Conservation (phyloP, 192 early-diverging fungal genomes). For the Rhizophagus prolifer region DNA sequence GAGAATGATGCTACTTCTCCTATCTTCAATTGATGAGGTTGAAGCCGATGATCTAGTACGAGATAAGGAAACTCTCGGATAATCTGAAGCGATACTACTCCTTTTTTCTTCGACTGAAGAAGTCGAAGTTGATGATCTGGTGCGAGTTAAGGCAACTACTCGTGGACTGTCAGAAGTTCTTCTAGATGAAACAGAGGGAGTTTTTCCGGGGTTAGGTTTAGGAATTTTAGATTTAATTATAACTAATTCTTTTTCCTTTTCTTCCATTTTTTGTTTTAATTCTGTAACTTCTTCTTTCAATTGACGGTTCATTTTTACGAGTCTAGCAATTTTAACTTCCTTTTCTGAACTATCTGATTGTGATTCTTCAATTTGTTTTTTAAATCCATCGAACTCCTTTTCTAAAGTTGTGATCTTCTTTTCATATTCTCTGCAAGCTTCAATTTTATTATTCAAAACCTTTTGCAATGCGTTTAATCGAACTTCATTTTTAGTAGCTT, state of each 20-base stretch:
- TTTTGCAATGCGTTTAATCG: constrained; percentile 30
- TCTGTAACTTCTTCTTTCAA: constrained; percentile 28
- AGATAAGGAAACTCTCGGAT: not conserved
- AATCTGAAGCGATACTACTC: not conserved
- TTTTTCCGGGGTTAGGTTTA: not conserved
- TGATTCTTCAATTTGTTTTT: constrained; percentile 19
- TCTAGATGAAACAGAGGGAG: constrained; percentile 3
- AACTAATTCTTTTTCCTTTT: constrained; percentile 28
- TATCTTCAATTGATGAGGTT: not conserved
- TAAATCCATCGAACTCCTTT: constrained; percentile 20
- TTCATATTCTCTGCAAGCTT: constrained; percentile 29
- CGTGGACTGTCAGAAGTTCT: not conserved
- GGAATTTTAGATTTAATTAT: constrained; percentile 27
- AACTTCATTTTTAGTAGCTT: constrained; percentile 25
- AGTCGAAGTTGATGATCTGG: constrained; percentile 6
- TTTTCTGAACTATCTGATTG: constrained; percentile 21
- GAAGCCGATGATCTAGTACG: not conserved
- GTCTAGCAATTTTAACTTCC: constrained; percentile 19
- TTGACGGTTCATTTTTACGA: constrained; percentile 30
- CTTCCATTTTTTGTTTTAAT: constrained; percentile 32
- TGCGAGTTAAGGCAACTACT: not conserved
- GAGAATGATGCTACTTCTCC: not conserved
- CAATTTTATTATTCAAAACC: constrained; percentile 27
- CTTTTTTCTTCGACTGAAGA: not conserved
- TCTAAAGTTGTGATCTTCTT: constrained; percentile 21